phyloP scores from a whole-genome alignment of 306 rosid species.

The Castanospermum australe region DNA sequence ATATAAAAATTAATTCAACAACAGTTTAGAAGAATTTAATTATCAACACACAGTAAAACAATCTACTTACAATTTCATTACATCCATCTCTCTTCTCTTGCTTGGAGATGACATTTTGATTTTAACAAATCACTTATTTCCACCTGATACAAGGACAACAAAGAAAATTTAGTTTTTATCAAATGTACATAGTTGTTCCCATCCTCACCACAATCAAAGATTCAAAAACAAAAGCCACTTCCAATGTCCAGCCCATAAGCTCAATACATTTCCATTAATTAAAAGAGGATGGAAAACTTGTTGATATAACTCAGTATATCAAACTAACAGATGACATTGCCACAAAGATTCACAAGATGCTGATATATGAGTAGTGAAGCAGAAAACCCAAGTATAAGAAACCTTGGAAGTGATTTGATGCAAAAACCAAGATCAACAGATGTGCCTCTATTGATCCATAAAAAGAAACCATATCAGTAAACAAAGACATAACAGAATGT shows the following conservation, averaged over 20 bases:
- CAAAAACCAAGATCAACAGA: constrained; percentile 20
- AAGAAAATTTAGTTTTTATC: constrained; percentile 6
- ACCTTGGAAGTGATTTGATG: constrained; percentile 6
- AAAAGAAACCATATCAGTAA: not conserved
- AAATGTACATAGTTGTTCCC: not conserved
- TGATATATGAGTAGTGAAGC: not conserved
- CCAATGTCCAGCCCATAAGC: not conserved
- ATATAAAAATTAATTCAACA: not conserved
- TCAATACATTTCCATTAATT: constrained; percentile 7
- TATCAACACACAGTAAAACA: constrained; percentile 12
- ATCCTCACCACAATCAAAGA: not conserved
- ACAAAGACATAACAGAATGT: not conserved
- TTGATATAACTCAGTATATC: constrained; percentile 12
- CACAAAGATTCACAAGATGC: not conserved
- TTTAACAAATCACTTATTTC: constrained; percentile 33
- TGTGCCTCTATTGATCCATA: not conserved
- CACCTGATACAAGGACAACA: constrained; percentile 44
- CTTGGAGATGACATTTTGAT: constrained; percentile 95
- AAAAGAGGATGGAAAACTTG: constrained; percentile 8
- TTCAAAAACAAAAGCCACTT: not conserved
- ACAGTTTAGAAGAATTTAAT: not conserved
- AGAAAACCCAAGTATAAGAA: constrained; percentile 15
- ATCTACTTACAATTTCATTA: constrained; percentile 87
- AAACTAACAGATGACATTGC: constrained; percentile 3
- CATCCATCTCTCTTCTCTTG: constrained; percentile 99